phyloP scores from a whole-genome alignment of 371 early-diverging fungal species.

The Sporodiniella umbellata region DNA sequence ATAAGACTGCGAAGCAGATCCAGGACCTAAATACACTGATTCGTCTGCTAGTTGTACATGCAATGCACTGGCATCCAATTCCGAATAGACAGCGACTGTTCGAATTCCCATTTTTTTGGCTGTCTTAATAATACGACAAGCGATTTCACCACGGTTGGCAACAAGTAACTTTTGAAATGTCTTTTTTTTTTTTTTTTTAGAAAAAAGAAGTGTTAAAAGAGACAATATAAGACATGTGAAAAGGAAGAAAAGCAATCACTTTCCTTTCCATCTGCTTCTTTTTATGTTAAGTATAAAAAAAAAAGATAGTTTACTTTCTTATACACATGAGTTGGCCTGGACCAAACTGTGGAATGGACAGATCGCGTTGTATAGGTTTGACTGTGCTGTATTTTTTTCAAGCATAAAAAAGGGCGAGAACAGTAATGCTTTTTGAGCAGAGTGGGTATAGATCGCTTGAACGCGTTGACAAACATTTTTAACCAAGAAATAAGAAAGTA shows the following conservation, averaged over 20 bases:
- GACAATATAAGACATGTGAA: too few relatives aligned
- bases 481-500: too few relatives aligned
- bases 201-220: too few relatives aligned
- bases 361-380: too few relatives aligned
- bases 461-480: neutral
- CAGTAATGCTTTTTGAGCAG: neutral
- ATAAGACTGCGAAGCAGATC: conserved; percentile 67
- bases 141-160: conserved; percentile 57
- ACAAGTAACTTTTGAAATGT: conserved; percentile 50
- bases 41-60: conserved; percentile 85
- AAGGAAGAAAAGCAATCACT: too few relatives aligned
- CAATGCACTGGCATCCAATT: conserved; percentile 78
- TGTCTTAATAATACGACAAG: conserved; percentile 52
- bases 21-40: conserved; percentile 66
- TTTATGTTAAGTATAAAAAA: too few relatives aligned
- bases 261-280: too few relatives aligned
- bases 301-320: neutral
- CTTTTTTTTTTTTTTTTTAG: conserved; percentile 7
- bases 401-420: too few relatives aligned
- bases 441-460: neutral
- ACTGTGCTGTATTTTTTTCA: too few relatives aligned
- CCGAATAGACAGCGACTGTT: conserved; percentile 53
- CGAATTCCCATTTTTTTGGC: conserved; percentile 40
- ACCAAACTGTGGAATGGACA: too few relatives aligned
- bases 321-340: neutral